These are phyloP conservation scores for Backusella luteola DNA, from an alignment of 192 early-diverging fungal genomes.

Conservation along the genomic window DNA sequence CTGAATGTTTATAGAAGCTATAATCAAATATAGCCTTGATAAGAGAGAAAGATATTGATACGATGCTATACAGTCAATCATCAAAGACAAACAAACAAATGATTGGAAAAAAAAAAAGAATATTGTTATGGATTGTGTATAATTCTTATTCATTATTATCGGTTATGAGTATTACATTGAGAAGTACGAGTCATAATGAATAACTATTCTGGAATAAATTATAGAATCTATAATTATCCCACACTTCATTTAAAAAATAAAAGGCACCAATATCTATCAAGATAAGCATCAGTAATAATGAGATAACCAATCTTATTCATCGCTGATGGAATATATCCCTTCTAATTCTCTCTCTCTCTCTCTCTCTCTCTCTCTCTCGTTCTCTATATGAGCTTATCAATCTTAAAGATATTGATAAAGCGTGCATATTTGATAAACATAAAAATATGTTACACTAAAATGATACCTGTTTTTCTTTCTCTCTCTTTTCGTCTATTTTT, in stretches of 20 bases:
- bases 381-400: background rate
- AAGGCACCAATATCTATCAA: background rate
- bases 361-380: background rate
- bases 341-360: background rate
- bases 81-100: background rate
- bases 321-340: background rate
- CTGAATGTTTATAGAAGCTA: background rate
- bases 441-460: background rate
- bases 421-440: background rate
- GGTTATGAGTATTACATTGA: background rate
- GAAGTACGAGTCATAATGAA: background rate
- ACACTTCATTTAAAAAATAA: background rate
- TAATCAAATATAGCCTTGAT: background rate
- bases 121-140: background rate
- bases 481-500: background rate
- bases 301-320: background rate
- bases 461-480: background rate
- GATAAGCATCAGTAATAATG: background rate
- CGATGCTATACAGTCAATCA: background rate
- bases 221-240: background rate
- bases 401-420: background rate
- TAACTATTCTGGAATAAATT: background rate
- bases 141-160: background rate
- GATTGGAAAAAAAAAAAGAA: too few relatives aligned
- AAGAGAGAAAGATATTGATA: background rate